A percentile compares a stretch with the other conserved stretches of the same genome.
phyloP scores from a whole-genome alignment of 129 eudicot species.

The Rutidosis leptorrhynchoides region DNA sequence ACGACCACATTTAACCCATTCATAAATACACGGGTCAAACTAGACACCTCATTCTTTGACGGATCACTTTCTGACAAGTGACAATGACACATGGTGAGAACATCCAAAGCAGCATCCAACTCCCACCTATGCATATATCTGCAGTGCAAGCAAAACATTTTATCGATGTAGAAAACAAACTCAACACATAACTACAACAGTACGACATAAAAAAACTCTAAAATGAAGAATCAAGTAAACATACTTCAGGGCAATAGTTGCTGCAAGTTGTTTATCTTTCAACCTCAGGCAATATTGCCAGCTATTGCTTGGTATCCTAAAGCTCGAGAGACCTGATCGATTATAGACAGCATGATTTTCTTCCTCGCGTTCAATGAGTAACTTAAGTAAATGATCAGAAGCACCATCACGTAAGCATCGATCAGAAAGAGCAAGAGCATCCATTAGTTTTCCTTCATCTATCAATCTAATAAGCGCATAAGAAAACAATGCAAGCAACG shows the following conservation, averaged over 20 bases:
- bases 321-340: constrained; percentile 38
- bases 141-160: constrained; percentile 27
- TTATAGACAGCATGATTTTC: constrained; percentile 40
- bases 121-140: constrained; percentile 96
- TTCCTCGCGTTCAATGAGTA: constrained; percentile 77
- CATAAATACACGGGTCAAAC: background rate
- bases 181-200: background rate
- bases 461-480: constrained; percentile 51
- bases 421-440: constrained; percentile 98
- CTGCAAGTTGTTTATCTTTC: constrained; percentile 90
- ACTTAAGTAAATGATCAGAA: constrained; percentile 75
- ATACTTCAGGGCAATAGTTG: constrained; percentile 82
- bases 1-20: background rate
- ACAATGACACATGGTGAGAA: constrained; percentile 97
- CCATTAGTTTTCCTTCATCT: constrained; percentile 87
- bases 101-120: constrained; percentile 93
- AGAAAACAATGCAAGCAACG: constrained; percentile 21
- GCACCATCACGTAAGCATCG: constrained; percentile 94
- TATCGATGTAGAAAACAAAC: background rate
- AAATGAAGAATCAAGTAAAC: constrained; percentile 10
- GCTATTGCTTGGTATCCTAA: constrained; percentile 65
- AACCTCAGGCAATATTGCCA: constrained; percentile 91
- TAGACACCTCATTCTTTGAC: constrained; percentile 61
- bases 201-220: background rate
- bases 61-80: constrained; percentile 73